Evolutionary conservation across 441 rosid genomes (phyloP), one percentile per base, ranked within the genome.

Genomic region (Breynia disticha): DNA sequence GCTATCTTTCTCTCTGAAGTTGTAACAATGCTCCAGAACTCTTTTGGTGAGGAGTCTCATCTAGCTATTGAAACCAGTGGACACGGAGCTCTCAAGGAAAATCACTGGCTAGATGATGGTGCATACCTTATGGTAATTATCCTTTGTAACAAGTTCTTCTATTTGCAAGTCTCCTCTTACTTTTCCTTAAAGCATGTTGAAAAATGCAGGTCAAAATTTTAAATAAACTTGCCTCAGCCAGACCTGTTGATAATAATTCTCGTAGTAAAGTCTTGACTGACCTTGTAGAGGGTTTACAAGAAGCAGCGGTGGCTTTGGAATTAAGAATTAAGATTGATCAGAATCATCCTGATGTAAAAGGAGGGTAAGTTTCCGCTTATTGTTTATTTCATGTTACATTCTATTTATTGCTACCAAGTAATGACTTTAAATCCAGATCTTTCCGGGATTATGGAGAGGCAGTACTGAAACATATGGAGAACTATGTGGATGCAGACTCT

Each of bases 91-190:
- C 85, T 93, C 45, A 88, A 84, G 77, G 96, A 86, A 71, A 89
- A 93, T 62, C 78, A 89, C 66, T 93, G 97, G 98, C 97, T 93
- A 14, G 98, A 93, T 75, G 98, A 93, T 67, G 98, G 98, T 17
- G 93, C 98, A 53, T 93, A 93, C 71, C 90, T 87, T 67, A 93
- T 93, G 98, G 97, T 93, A 69, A 44, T 81, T 55, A 58, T 63
- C 38, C 39, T 35, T 17, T 22, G 16, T 51, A 21, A 44, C 19
- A 60, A 39, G 43, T 39, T 14, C 12, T 9, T 3, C 1, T 39
- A 2, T 14, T 39, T 39, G 12, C 11, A 39, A 14, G 9, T 2
- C 43, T 39, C 43, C 11, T 10, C 15, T 39, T 9, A 10, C 43
- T 9, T 10, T 39, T 47, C 13, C 55, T 57, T 41, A 3, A 6